A percentile compares a stretch with the other conserved stretches of the same genome.
Conservation (phyloP, 768 basidiomycete genomes). For the Lentinus brumalis region DNA sequence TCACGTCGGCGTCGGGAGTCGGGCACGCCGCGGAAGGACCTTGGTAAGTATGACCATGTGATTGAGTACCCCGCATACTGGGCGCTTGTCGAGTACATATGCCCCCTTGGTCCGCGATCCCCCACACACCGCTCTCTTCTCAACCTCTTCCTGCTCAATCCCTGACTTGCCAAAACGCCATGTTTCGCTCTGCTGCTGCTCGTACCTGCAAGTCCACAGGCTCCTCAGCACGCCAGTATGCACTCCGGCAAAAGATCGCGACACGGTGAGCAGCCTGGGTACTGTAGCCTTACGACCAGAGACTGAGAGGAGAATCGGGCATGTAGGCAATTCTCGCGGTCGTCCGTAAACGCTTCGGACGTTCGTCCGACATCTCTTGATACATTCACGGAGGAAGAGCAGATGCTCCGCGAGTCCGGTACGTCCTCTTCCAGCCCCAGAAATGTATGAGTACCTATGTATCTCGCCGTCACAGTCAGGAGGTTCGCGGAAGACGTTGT, state of each 20-base stretch:
- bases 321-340: conserved; percentile 13
- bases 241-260: conserved; percentile 1
- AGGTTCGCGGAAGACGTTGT: conserved; percentile 92
- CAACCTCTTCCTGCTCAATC: background rate
- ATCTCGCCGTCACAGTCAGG: conserved; percentile 2
- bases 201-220: conserved; percentile 1
- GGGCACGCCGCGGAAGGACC: background rate
- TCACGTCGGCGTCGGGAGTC: background rate
- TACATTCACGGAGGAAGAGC: conserved; percentile 91
- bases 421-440: conserved; percentile 25
- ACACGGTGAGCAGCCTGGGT: background rate
- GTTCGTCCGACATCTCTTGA: conserved; percentile 59
- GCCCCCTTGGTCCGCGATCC: background rate
- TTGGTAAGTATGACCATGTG: conserved; percentile 2
- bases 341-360: conserved; percentile 9
- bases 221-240: conserved; percentile 4
- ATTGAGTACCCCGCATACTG: conserved; percentile 10
- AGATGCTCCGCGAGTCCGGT: conserved; percentile 93
- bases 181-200: conserved; percentile 15
- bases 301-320: background rate
- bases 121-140: background rate
- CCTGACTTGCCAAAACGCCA: background rate
- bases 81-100: background rate
- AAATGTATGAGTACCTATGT: background rate
- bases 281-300: background rate